Evolutionary conservation across 192 early-diverging fungal genomes (phyloP).

Genomic region (Fimicolochytrium jonesii): DNA sequence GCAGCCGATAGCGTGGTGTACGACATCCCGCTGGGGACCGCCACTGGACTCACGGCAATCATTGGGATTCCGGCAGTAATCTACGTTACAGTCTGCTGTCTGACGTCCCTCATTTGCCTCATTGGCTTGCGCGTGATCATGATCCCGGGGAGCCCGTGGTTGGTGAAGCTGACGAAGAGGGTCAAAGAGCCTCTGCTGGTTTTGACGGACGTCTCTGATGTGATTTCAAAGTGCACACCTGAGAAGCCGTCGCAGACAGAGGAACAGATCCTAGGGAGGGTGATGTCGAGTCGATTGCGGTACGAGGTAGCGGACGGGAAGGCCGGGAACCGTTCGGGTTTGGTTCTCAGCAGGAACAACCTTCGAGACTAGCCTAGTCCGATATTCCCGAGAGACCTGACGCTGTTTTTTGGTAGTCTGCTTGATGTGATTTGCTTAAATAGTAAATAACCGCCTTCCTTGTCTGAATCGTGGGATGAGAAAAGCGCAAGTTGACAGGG

Average conservation of each 20-base stretch:
- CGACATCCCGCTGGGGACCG: not conserved
- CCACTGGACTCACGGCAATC: not conserved
- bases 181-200: not conserved
- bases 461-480: no score
- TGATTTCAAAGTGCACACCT: not conserved
- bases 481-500: no score
- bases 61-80: not conserved
- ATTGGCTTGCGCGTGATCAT: not conserved
- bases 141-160: not conserved
- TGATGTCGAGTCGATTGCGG: not conserved
- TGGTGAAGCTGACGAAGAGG: not conserved
- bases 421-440: no score
- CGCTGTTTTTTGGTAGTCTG: no score
- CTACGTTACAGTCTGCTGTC: not conserved
- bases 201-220: not conserved
- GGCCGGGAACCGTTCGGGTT: not conserved
- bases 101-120: not conserved
- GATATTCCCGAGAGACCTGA: no score
- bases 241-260: not conserved
- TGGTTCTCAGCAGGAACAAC: not conserved
- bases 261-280: not conserved
- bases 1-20: not conserved
- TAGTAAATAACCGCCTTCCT: no score
- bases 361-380: no score
- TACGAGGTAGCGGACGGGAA: not conserved